These are phyloP conservation scores for Saitozyma podzolica DNA, from an alignment of 768 basidiomycete species.

Conservation along the genomic window DNA sequence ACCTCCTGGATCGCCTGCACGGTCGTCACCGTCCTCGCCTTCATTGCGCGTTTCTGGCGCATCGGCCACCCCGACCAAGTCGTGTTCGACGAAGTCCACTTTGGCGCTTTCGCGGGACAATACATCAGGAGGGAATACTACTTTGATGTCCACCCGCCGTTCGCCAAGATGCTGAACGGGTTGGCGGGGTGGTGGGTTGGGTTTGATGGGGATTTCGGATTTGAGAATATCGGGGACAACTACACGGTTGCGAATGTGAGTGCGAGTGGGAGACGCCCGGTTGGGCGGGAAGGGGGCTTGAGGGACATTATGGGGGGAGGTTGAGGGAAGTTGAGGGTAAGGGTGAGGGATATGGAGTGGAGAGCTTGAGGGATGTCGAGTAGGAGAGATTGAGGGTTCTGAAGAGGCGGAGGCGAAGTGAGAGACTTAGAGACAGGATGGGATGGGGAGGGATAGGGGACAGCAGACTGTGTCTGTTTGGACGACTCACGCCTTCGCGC, in stretches of 20 bases:
- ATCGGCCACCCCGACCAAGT: slow-evolving; percentile 93
- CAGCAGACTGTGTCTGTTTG: no score
- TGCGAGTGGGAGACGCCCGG: neutral
- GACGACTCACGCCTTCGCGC: no score
- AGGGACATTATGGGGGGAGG: no score
- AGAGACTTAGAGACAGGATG: slow-evolving; percentile 58
- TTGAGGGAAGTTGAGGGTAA: no score
- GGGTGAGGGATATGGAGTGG: no score
- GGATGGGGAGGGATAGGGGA: neutral
- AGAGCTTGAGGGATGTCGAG: no score
- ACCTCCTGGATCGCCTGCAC: slow-evolving; percentile 22
- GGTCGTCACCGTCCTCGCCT: slow-evolving; percentile 66
- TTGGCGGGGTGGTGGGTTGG: slow-evolving; percentile 95
- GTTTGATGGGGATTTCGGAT: slow-evolving; percentile 89
- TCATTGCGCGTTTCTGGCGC: slow-evolving; percentile 86
- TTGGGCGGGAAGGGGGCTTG: no score
- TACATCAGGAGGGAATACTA: slow-evolving; percentile 93
- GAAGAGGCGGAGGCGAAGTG: slow-evolving; percentile 17
- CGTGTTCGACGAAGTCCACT: slow-evolving; percentile 97
- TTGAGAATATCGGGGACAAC: slow-evolving; percentile 93
- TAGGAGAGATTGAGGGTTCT: no score
- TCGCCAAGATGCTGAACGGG: slow-evolving; percentile 92
- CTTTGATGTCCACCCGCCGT: slow-evolving; percentile 98
- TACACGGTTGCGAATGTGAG: slow-evolving; percentile 72
- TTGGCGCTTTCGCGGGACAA: slow-evolving; percentile 95